A percentile compares a stretch with the other conserved stretches of the same genome.
phyloP scores from a whole-genome alignment of 768 basidiomycete species.

The Lactarius vividus region DNA sequence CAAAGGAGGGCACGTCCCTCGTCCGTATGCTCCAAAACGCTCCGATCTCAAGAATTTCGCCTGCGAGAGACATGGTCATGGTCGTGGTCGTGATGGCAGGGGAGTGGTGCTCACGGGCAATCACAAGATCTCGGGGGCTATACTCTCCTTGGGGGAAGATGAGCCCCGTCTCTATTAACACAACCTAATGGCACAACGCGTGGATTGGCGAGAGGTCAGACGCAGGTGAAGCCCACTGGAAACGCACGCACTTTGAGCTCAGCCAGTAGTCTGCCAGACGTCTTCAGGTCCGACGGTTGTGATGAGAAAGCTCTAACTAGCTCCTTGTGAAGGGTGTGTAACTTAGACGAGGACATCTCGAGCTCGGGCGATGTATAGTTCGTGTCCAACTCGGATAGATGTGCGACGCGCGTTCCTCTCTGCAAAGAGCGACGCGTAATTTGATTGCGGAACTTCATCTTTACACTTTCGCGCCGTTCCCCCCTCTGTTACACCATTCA shows the following conservation, averaged over 20 bases:
- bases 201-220: background rate
- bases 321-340: slow-evolving; percentile 61
- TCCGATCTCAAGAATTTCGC: slow-evolving; percentile 94
- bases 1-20: slow-evolving; percentile 88
- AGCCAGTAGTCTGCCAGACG: slow-evolving; percentile 57
- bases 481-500: slow-evolving; percentile 23
- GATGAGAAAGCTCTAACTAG: slow-evolving; percentile 65
- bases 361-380: background rate
- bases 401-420: slow-evolving; percentile 26
- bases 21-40: slow-evolving; percentile 91
- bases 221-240: background rate
- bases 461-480: slow-evolving; percentile 16
- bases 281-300: slow-evolving; percentile 64
- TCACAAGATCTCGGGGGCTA: slow-evolving; percentile 59
- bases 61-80: slow-evolving; percentile 39
- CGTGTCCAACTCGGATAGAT: background rate
- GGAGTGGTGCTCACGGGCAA: slow-evolving; percentile 19
- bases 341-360: slow-evolving; percentile 50
- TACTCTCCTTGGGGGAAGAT: slow-evolving; percentile 67
- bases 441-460: slow-evolving; percentile 31
- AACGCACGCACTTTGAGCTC: slow-evolving; percentile 74
- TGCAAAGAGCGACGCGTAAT: slow-evolving; percentile 42
- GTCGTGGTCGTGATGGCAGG: background rate
- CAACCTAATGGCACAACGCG: slow-evolving; percentile 48
- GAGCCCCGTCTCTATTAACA: slow-evolving; percentile 72